Base-by-base conservation (phyloP, 768 basidiomycete species). In the Trichaptum fuscoviolaceum region DNA sequence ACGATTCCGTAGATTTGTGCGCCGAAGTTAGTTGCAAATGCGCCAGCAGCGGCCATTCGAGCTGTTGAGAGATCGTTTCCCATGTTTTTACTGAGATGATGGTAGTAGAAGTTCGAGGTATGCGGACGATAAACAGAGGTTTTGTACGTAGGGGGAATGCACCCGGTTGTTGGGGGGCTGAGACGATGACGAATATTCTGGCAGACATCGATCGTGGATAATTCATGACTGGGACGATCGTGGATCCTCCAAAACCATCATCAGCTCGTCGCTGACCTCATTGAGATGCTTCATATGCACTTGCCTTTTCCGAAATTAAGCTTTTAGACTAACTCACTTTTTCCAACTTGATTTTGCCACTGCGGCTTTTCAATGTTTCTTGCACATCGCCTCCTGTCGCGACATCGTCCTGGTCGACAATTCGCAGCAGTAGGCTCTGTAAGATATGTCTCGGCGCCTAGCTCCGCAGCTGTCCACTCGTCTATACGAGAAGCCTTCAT, bases 1-100 rank as follows among this genome's bases (percentile, higher is more conserved):
- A 73, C 35, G 70, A 74, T 73, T 35, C 75, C 73, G 62, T 75
- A 76, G 15, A 67, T 63, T 63, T 77, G 75, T 20, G 70, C 69
- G 35, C 67, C 70, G 61, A 74, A 72, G 67, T 76, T 76, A 63
- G 73, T 63, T 24, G 69, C 64, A 63, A 75, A 75, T 12, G 75
- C 76, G 58, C 69, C 70, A n/a, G 74, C 27, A 68, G 75, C 69
- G 66, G 73, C 36, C 59, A 64, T 67, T 27, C 73, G 71, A 1
- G 74, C 73, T 65, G 42, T 62, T 67, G 75, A 74, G 63, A 75
- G 59, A 57, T 70, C 67, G 70, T 72, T 72, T 52, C 72, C 74
- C 73, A 75, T 75, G 60, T 58, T 69, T 20, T 12, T 57, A 15
- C n/a, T 17, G 25, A 25, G 25, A 17, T 62, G 20, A 62, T 65